phyloP scores from a whole-genome alignment of 495 filamentous ascomycete genomes.

The Aspergillus steynii region DNA sequence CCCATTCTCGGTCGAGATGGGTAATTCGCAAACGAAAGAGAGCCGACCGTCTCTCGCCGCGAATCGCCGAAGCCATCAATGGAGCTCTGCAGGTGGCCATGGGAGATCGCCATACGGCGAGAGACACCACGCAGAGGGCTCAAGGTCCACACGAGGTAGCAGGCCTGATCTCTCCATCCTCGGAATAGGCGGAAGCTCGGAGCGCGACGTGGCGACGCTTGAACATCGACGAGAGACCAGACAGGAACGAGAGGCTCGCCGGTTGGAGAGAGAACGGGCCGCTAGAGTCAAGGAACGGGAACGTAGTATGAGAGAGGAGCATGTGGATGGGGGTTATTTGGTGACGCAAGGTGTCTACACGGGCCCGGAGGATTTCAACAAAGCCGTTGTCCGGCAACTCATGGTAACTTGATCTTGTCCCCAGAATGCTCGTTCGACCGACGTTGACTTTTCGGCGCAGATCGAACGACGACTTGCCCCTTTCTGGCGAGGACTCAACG shows the following conservation, averaged over 20 bases:
- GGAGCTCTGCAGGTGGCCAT: slow-evolving; percentile 35
- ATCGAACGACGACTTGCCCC: slow-evolving; percentile 91
- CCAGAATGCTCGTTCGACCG: slow-evolving; percentile 1
- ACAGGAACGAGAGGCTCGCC: slow-evolving; percentile 86
- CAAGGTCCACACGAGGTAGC: slow-evolving; percentile 49
- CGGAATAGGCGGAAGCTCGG: slow-evolving; percentile 46
- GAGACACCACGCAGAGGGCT: slow-evolving; percentile 39
- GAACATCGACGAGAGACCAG: slow-evolving; percentile 78
- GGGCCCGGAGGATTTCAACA: slow-evolving; percentile 90
- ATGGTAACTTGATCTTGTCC: slow-evolving; percentile 61
- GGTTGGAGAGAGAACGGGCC: slow-evolving; percentile 75
- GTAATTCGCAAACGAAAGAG: slow-evolving; percentile 63
- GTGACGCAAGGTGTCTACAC: slow-evolving; percentile 95
- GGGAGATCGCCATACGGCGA: slow-evolving; percentile 37
- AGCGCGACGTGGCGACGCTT: slow-evolving; percentile 41
- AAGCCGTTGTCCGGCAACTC: slow-evolving; percentile 83
- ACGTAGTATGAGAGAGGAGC: slow-evolving; percentile 88
- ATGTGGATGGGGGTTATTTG: slow-evolving; percentile 91
- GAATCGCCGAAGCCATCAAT: slow-evolving; percentile 37
- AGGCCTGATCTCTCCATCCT: slow-evolving; percentile 58
- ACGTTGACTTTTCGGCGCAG: slow-evolving; percentile 43
- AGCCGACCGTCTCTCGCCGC: slow-evolving; percentile 40
- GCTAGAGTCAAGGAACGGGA: slow-evolving; percentile 79
- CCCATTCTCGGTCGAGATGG: slow-evolving; percentile 42
- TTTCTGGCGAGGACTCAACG: slow-evolving; percentile 92